phyloP scores from a whole-genome alignment of 1,284 basidiomycete species.

The Ceratobasidium sp. region DNA sequence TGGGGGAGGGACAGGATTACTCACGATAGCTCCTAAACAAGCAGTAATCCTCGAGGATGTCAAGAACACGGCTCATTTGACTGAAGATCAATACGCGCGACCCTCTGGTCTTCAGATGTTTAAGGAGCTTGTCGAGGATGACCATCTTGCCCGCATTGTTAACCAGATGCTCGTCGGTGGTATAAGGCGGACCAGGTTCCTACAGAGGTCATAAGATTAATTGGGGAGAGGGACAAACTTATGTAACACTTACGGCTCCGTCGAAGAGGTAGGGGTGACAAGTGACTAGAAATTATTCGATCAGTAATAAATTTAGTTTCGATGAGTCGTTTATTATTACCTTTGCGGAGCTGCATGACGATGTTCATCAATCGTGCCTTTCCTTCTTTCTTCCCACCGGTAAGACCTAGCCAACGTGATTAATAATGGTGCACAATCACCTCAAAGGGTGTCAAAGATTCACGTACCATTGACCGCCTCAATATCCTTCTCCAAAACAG shows the following conservation, averaged over 20 bases:
- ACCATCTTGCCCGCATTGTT: constrained; percentile 99
- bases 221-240: too few relatives aligned
- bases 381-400: constrained; percentile 95
- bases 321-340: constrained; percentile 25
- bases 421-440: background rate
- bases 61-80: constrained; percentile 99
- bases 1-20: too few relatives aligned
- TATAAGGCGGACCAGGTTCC: constrained; percentile 98
- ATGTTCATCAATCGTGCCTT: constrained; percentile 99
- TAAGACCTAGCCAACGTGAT: constrained; percentile 67
- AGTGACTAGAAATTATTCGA: constrained; percentile 63
- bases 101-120: constrained; percentile 88
- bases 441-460: background rate
- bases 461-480: constrained; percentile 92
- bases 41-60: constrained; percentile 99
- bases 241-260: constrained; percentile 71
- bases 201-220: constrained; percentile 53
- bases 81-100: constrained; percentile 99
- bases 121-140: constrained; percentile 93
- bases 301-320: background rate
- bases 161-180: constrained; percentile 98
- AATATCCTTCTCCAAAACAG: constrained; percentile 97
- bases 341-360: constrained; percentile 96
- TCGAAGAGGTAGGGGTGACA: constrained; percentile 91
- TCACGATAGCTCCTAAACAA: constrained; percentile 87